A percentile compares a stretch with the other conserved stretches of the same genome.
phyloP scores from a whole-genome alignment of 768 basidiomycete genomes.

The Tulasnella sp. region DNA sequence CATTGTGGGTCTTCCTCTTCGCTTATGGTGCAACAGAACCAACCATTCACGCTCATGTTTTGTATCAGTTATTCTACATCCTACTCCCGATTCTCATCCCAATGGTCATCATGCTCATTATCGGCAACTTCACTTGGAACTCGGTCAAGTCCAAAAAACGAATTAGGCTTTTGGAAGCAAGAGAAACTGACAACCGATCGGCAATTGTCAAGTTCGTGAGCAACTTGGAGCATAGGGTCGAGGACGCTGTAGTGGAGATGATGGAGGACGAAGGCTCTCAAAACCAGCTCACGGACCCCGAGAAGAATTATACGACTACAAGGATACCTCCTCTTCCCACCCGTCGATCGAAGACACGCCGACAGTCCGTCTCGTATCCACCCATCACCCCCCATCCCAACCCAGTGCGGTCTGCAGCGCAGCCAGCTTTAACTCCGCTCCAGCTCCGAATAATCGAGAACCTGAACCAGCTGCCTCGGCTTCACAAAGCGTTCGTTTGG shows the following conservation, averaged over 20 bases:
- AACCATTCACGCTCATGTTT: slow-evolving; percentile 14
- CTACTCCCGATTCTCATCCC: slow-evolving; percentile 67
- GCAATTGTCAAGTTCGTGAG: slow-evolving; percentile 19
- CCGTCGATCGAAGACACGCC: not conserved
- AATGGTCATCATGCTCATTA: slow-evolving; percentile 48
- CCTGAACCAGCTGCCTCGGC: slow-evolving; percentile 62
- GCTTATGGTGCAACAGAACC: not conserved
- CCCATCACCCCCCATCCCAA: not conserved
- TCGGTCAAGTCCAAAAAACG: slow-evolving; percentile 52
- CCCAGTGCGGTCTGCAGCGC: not conserved
- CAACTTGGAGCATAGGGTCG: slow-evolving; percentile 41
- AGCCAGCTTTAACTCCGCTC: slow-evolving; percentile 48
- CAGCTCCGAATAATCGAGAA: slow-evolving; percentile 57
- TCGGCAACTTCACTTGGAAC: slow-evolving; percentile 32
- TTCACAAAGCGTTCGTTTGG: slow-evolving; percentile 70
- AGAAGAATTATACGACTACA: slow-evolving; percentile 31
- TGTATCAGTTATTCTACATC: slow-evolving; percentile 49
- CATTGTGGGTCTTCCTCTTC: slow-evolving; percentile 48
- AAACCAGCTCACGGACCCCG: not conserved
- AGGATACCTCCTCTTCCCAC: not conserved
- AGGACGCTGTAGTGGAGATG: slow-evolving; percentile 56
- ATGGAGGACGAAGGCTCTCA: slow-evolving; percentile 44
- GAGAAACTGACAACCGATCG: slow-evolving; percentile 33
- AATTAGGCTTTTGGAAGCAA: slow-evolving; percentile 60
- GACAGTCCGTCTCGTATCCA: not conserved